Base-by-base conservation (phyloP, 23 red algal genomes). In the Cyanidium caldarium region DNA sequence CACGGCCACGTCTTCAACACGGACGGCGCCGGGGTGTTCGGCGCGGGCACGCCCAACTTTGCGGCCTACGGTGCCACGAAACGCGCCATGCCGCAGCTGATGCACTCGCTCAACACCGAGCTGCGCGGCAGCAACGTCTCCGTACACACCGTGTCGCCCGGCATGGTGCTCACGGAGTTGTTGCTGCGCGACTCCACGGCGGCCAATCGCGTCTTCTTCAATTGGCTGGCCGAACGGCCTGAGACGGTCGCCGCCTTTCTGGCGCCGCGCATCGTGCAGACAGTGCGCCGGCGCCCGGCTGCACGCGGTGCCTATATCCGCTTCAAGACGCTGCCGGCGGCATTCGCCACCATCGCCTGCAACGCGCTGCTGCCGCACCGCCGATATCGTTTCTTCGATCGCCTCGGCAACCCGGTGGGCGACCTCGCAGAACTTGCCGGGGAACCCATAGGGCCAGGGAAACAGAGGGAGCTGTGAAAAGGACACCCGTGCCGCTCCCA, bases 121-220 rank as follows among this genome's bases (percentile, higher is more conserved):
- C 35, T 73, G 10, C 38, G 42, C 3, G 57, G 14, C 0, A 43
- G 25, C 5, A 21, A 5, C 1, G 46, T 80, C 0, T 61, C 72
- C 33, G 77, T 84, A 34, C 80, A 80, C 39, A 37, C 44, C 26
- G 36, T 93, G 25, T 76, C 68, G n/a, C 87, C 87, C 20, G 87
- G 87, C 19, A 83, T 93, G 79, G 80, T 93, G 39, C 67, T 93
- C 40, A 93, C 87, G 15, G 80, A 84, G n/a, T 46, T 93, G 37
- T 39, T 93, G 70, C 76, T 93, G 39, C 57, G 57, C 16, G 87
- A 56, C 13, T 80, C 77, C 45, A 80, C 76, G 1, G 68, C 68
- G 21, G 26, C 40, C 30, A 44, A 58, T 23, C 45, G 79, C 2
- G 33, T 26, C 2, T 69, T 93, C 13, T 93, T 93, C 69, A 93